Conservation (phyloP, 164 flowering plant genomes). For the Paratinospora sagittata region DNA sequence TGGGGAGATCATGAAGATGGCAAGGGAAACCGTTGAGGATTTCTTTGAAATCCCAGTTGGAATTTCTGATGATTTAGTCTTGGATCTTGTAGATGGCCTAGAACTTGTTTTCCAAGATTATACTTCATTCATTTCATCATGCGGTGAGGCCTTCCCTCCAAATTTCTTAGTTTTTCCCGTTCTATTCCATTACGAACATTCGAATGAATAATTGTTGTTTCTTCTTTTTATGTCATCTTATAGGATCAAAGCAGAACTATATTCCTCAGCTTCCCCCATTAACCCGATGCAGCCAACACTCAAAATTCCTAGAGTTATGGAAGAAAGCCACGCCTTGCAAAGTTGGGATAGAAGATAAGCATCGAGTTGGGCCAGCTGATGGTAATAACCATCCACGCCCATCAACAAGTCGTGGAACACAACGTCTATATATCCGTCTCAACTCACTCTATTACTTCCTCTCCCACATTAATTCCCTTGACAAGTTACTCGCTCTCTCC, state of each 20-base stretch:
- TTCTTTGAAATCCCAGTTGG: slow-evolving; percentile 71
- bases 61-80: slow-evolving; percentile 50
- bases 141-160: slow-evolving; percentile 47
- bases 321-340: slow-evolving; percentile 59
- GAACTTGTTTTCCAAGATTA: slow-evolving; percentile 64
- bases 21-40: slow-evolving; percentile 53
- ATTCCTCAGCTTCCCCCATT: slow-evolving; percentile 79
- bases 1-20: slow-evolving; percentile 52
- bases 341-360: slow-evolving; percentile 26
- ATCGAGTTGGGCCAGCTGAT: slow-evolving; percentile 19
- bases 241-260: slow-evolving; percentile 81
- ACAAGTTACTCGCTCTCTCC: slow-evolving; percentile 56
- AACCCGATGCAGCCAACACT: slow-evolving; percentile 77
- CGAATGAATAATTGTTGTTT: not conserved
- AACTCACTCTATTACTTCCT: slow-evolving; percentile 79
- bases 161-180: not conserved
- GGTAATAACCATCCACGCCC: slow-evolving; percentile 66
- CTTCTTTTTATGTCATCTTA: slow-evolving; percentile 9
- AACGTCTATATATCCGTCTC: slow-evolving; percentile 88
- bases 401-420: slow-evolving; percentile 92
- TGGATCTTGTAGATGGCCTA: slow-evolving; percentile 62
- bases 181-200: not conserved
- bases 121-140: slow-evolving; percentile 57
- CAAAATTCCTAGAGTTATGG: slow-evolving; percentile 60
- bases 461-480: slow-evolving; percentile 57